A percentile compares a stretch with the other conserved stretches of the same genome.
Evolutionary conservation across 352 stramenopile species (phyloP).

Genomic region (Pythium sukuiense): DNA sequence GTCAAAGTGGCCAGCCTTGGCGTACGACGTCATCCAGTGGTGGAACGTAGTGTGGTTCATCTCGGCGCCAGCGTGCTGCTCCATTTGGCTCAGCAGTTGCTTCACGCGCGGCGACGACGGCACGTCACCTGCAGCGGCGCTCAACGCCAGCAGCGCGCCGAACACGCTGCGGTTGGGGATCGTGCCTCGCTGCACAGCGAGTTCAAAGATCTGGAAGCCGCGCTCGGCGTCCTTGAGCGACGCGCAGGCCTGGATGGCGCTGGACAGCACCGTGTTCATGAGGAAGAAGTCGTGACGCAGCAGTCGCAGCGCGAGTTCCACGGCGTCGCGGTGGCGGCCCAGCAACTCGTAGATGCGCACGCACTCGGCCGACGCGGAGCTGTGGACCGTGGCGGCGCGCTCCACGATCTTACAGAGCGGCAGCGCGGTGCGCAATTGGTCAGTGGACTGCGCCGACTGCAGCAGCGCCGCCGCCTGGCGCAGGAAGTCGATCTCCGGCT

Average conservation of each 20-base stretch:
- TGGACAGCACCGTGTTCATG: constrained; percentile 55
- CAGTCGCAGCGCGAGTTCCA: constrained; percentile 51
- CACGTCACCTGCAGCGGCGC: constrained; percentile 40
- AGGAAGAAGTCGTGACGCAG: constrained; percentile 68
- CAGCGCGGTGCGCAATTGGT: constrained; percentile 56
- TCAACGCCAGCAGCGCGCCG: constrained; percentile 57
- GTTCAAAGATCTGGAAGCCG: constrained; percentile 63
- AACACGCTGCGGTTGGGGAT: constrained; percentile 73
- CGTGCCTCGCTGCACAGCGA: constrained; percentile 49
- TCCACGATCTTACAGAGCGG: constrained; percentile 59
- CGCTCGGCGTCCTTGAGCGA: constrained; percentile 46
- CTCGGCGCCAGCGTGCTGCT: constrained; percentile 35
- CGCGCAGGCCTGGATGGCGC: constrained; percentile 61
- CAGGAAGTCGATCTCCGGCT: constrained; percentile 50
- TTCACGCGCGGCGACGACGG: constrained; percentile 38
- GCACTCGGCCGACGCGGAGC: constrained; percentile 50
- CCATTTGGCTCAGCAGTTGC: constrained; percentile 54
- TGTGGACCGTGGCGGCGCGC: constrained; percentile 34
- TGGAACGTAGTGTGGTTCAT: constrained; percentile 80
- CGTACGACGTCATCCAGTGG: constrained; percentile 70
- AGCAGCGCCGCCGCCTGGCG: constrained; percentile 42
- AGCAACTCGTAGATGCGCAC: constrained; percentile 66
- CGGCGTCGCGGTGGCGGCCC: constrained; percentile 45
- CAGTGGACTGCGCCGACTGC: constrained; percentile 47
- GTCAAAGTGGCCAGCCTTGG: constrained; percentile 46